Evolutionary conservation across 2,329 filamentous ascomycete genomes (phyloP), one percentile per base, ranked within the genome.

Genomic region (Ophiostoma sp.): DNA sequence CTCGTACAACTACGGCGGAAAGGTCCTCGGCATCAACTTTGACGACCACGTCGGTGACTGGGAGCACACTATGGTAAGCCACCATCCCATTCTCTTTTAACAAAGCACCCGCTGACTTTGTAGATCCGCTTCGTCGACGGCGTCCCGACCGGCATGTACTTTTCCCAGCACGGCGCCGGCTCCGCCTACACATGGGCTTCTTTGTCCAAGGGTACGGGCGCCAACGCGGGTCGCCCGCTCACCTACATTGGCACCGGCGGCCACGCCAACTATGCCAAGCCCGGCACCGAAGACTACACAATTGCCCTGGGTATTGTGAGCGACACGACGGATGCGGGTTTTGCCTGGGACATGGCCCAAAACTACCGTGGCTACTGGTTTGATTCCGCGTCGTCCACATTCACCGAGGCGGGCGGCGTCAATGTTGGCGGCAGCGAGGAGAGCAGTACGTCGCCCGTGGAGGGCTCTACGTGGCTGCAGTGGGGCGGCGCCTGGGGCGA

Each of bases 11-110:
- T 68, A 74, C 57, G 76, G 76, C 12, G 74, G 75, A 22, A 64
- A 59, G 8, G 74, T 78, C 28, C 39, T 78, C 11, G 76, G 64
- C 11, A 74, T 77, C 59, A 63, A 75, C 28, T 78, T 78, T 61
- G 76, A 75, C 61, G 74, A 78, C 57, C 77, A 78, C 57, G 76
- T 78, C 8, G 78, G 78, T 15, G 78, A 78, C 70, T 78, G 77
- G 78, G 78, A 78, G 57, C 78, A 78, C 57, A 73, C 70, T 12
- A 77, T 78, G 76, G 77, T 78, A 33, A 2, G 70, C 72, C 8
- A 7, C 4, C 9, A n/a, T 22, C 19, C 19, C 2, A 5, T 22
- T 59, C 11, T n/a, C 15, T 33, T 45, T 22, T 3, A 52, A 52
- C 22, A 22, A 3, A 19, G 19, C 17, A 25, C 59, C 12, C 3